Conservation (phyloP, 202 grass and related monocot species). For the Zizania palustris region DNA sequence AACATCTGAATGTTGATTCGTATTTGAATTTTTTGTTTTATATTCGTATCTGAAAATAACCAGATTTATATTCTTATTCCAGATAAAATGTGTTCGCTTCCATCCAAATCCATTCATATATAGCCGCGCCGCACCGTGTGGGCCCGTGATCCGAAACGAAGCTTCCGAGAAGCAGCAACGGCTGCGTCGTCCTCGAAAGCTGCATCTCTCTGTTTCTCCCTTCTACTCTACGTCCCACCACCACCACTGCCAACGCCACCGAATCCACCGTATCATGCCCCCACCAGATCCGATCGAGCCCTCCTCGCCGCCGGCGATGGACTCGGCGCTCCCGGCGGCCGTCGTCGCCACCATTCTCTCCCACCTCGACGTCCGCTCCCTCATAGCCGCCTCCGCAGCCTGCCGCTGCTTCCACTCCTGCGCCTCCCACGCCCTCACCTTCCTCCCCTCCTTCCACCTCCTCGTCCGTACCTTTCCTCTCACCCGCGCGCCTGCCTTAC, state of each 20-base stretch:
- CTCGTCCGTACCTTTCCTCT: conserved; percentile 43
- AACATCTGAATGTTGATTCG: too few relatives aligned
- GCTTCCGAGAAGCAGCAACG: conserved; percentile 71
- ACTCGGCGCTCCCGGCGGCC: conserved; percentile 55
- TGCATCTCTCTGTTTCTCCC: conserved; percentile 10
- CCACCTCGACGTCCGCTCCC: conserved; percentile 77
- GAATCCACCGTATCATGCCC: conserved; percentile 8
- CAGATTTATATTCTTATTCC: too few relatives aligned
- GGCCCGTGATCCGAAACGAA: conserved; percentile 52
- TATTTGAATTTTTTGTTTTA: too few relatives aligned
- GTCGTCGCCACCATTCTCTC: conserved; percentile 80
- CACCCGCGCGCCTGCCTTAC: neutral
- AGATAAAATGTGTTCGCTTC: too few relatives aligned
- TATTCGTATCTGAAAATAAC: too few relatives aligned
- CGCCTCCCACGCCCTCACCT: conserved; percentile 61
- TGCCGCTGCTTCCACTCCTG: conserved; percentile 62
- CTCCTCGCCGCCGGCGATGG: conserved; percentile 46
- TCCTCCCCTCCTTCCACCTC: conserved; percentile 76
- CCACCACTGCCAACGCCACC: neutral
- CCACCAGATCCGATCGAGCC: conserved; percentile 51
- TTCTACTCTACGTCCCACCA: neutral
- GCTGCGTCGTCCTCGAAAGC: conserved; percentile 42
- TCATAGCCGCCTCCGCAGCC: conserved; percentile 55
- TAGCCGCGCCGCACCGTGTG: too few relatives aligned
- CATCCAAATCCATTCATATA: too few relatives aligned